These are phyloP conservation scores for Aspergillus funiculosus DNA, from an alignment of 495 filamentous ascomycete species.

Conservation along the genomic window DNA sequence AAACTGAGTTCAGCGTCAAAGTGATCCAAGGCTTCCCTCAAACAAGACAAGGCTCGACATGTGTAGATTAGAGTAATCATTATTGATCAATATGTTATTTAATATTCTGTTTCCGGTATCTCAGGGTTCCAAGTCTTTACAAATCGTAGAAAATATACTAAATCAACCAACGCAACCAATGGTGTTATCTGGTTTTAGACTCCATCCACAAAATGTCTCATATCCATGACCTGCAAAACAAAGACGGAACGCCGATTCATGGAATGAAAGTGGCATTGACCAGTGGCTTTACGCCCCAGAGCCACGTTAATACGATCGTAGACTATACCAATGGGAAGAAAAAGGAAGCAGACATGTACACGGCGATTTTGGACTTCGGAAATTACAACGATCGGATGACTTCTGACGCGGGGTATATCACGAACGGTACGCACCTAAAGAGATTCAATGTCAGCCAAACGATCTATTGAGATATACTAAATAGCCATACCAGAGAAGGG, in stretches of 20 bases:
- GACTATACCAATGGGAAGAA: too few species aligned
- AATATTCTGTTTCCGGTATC: constrained; percentile 6
- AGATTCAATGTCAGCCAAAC: constrained; percentile 3
- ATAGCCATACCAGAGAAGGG: constrained; percentile 32
- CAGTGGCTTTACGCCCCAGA: constrained; percentile 21
- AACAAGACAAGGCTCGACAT: too few species aligned
- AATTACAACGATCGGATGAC: too few species aligned
- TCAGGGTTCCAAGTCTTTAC: constrained; percentile 10
- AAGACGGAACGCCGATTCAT: constrained; percentile 23
- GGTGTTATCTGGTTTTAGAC: neutral
- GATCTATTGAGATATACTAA: neutral
- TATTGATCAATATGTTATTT: neutral
- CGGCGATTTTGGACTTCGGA: neutral
- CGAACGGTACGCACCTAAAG: constrained; percentile 33
- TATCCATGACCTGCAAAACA: constrained; percentile 5
- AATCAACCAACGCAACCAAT: constrained; percentile 4
- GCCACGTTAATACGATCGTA: too few species aligned
- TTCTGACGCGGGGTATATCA: constrained; percentile 10
- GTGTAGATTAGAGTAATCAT: neutral
- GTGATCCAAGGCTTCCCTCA: too few species aligned
- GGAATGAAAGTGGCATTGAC: constrained; percentile 18
- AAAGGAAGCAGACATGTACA: constrained; percentile 2
- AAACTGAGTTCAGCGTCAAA: too few species aligned
- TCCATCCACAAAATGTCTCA: neutral
- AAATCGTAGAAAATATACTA: constrained; percentile 1